Evolutionary conservation across 23 red algal species (phyloP), one percentile per base, ranked within the genome.

Genomic region (Gracilaria vermiculophylla): DNA sequence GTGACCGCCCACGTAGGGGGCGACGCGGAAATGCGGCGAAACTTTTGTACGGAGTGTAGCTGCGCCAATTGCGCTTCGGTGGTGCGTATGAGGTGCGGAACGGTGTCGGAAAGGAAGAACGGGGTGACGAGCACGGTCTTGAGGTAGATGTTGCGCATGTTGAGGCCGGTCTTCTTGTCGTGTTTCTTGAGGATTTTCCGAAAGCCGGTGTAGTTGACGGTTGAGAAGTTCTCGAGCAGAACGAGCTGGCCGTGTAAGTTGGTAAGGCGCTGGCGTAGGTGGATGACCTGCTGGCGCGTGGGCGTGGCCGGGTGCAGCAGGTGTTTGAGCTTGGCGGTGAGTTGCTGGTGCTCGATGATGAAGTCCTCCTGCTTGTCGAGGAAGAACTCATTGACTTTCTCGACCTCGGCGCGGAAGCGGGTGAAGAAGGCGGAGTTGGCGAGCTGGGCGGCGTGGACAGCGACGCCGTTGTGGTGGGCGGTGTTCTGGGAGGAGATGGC

Each of bases 371-470:
- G 76, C 37, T 93, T 88, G 78, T 98, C 92, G 14, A 98, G 83
- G 77, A 91, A 98, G 77, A 98, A 98, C 12, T 98, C 93, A 75
- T 98, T 98, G 54, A 98, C 96, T 69, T 98, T 98, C 25, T 95
- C 92, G 19, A 98, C 86, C 53, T 98, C 92, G 20, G 67, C 44
- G 47, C 77, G 77, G 36, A 98, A 81, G 37, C 33, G 39, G 16
- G 37, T 70, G 56, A 98, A 94, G 62, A 98, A 98, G 16, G 35
- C 55, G 82, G 44, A 62, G 42, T 80, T 39, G 42, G 40, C 27
- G 10, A 58, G 31, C 54, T 87, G 62, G 19, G 83, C 83, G 27
- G 33, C n/a, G 23, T 50, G 43, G 10, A 87, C 83, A 7, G 43
- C 44, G 52, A 53, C 32, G 34, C n/a, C 65, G 40, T 76, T 87